These are phyloP conservation scores for Ceratocystis albifundus DNA, from an alignment of 2,329 filamentous ascomycete genomes.

Conservation along the genomic window DNA sequence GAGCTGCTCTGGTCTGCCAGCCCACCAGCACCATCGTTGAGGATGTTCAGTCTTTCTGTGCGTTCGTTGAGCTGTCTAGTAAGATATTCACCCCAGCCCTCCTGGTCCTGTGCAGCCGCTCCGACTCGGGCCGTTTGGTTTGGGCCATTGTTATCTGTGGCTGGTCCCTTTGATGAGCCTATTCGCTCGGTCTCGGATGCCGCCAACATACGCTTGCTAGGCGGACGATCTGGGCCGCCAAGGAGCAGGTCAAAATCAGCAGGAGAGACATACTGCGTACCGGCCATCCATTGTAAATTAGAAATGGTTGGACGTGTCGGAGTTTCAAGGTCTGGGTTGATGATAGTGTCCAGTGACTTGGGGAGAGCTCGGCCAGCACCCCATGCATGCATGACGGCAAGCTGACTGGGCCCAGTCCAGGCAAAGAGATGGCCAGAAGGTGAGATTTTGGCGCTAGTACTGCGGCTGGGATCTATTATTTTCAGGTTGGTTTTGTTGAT, in stretches of 20 bases:
- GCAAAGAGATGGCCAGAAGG: slow-evolving; percentile 70
- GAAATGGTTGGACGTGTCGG: slow-evolving; percentile 85
- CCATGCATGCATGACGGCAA: slow-evolving; percentile 75
- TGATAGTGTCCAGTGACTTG: slow-evolving; percentile 57
- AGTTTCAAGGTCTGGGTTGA: slow-evolving; percentile 61
- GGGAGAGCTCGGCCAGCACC: slow-evolving; percentile 57
- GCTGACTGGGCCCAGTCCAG: slow-evolving; percentile 79
- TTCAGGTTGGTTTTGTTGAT: slow-evolving; percentile 57
- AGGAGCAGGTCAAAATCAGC: slow-evolving; percentile 83
- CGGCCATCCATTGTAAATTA: slow-evolving; percentile 91
- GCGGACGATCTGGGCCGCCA: slow-evolving; percentile 74
- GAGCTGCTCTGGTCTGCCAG: slow-evolving; percentile 68
- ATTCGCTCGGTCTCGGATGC: slow-evolving; percentile 51
- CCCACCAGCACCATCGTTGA: slow-evolving; percentile 74
- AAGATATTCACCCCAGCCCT: slow-evolving; percentile 70
- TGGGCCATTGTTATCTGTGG: slow-evolving; percentile 27
- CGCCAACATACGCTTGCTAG: slow-evolving; percentile 76
- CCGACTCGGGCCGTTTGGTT: slow-evolving; percentile 20
- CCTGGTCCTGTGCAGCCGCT: slow-evolving; percentile 32
- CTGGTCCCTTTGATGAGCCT: slow-evolving; percentile 25
- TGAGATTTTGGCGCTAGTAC: slow-evolving; percentile 58
- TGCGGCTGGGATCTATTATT: slow-evolving; percentile 62
- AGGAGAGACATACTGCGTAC: slow-evolving; percentile 80
- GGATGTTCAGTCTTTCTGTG: slow-evolving; percentile 72
- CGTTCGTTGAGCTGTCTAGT: slow-evolving; percentile 78